Evolutionary conservation across 2,329 filamentous ascomycete species (phyloP), one percentile per base, ranked within the genome.

Genomic region (Periconia digitata): DNA sequence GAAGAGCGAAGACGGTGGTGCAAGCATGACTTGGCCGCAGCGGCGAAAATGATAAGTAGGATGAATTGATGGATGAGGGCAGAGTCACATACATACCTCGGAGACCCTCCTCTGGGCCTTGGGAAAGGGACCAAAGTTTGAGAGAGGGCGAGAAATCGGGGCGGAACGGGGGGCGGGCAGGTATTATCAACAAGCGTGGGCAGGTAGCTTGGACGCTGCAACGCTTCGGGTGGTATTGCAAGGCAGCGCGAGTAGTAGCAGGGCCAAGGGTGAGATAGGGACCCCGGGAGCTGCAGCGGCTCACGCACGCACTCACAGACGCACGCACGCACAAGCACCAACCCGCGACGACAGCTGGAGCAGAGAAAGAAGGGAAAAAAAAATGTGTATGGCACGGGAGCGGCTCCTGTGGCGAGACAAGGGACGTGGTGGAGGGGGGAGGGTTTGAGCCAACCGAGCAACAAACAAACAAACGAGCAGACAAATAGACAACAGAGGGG

Each of bases 101-200:
- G 43, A 47, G 45, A 54, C 49, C 55, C 53, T 49, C 54, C 52
- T 48, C 53, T 49, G 58, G 61, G 53, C 64, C 64, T 59, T 60
- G 63, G 61, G 56, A 55, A 55, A 59, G 59, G 27, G 55, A 55
- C 62, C 64, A 62, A 59, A 60, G 64, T 62, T n/a, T 58, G 58
- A 49, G 54, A 58, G 58, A 49, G 54, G 58, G 50, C 55, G 53
- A 49, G 47, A 44, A 55, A 51, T 46, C 59, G 62, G n/a, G n/a
- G n/a, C n/a, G n/a, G n/a, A n/a, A n/a, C n/a, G n/a, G 55, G 55
- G 55, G 47, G 44, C 48, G 49, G 46, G 48, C 43, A 65, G 60
- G 64, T 69, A 62, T 59, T 69, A 69, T 69, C 66, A n/a, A n/a
- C n/a, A n/a, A n/a, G n/a, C n/a, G n/a, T 64, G 63, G 51, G 43